These are phyloP conservation scores for Periglandula ipomoeae DNA, from an alignment of 2,329 filamentous ascomycete species.

Conservation along the genomic window DNA sequence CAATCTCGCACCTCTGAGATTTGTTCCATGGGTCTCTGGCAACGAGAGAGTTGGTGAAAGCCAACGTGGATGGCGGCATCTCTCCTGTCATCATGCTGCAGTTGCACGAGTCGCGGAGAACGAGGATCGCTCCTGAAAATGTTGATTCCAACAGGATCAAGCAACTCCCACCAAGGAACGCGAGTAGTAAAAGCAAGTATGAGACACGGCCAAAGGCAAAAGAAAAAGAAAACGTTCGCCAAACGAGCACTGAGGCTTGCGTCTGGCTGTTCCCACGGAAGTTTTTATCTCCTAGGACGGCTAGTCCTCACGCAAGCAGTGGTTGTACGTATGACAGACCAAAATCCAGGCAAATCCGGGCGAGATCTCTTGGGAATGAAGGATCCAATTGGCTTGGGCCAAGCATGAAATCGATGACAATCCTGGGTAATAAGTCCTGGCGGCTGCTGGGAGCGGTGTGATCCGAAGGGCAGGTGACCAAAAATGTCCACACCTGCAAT, in stretches of 20 bases:
- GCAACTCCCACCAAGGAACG: not conserved
- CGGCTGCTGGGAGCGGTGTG: conserved; percentile 8
- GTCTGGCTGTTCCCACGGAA: not conserved
- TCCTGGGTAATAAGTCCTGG: not conserved
- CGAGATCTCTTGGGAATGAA: not conserved
- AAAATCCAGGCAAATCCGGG: conserved; percentile 3
- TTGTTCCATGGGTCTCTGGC: conserved; percentile 41
- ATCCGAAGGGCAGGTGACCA: conserved; percentile 7
- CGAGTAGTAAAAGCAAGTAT: not conserved
- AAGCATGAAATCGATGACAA: conserved; percentile 4
- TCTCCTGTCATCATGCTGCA: conserved; percentile 28
- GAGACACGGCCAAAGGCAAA: not conserved
- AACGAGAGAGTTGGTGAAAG: conserved; percentile 36
- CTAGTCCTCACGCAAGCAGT: not conserved
- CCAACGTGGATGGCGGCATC: conserved; percentile 39
- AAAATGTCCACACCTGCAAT: conserved; percentile 3
- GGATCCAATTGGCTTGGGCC: conserved; percentile 4
- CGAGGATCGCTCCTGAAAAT: not conserved
- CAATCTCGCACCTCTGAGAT: conserved; percentile 39
- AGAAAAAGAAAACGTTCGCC: not conserved
- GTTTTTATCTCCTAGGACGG: not conserved
- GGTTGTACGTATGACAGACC: not conserved
- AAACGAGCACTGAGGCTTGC: not conserved
- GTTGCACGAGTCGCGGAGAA: not conserved
- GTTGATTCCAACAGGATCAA: not conserved